Conservation (phyloP, 169 alveolate genomes). For the Eimeria maxima region DNA sequence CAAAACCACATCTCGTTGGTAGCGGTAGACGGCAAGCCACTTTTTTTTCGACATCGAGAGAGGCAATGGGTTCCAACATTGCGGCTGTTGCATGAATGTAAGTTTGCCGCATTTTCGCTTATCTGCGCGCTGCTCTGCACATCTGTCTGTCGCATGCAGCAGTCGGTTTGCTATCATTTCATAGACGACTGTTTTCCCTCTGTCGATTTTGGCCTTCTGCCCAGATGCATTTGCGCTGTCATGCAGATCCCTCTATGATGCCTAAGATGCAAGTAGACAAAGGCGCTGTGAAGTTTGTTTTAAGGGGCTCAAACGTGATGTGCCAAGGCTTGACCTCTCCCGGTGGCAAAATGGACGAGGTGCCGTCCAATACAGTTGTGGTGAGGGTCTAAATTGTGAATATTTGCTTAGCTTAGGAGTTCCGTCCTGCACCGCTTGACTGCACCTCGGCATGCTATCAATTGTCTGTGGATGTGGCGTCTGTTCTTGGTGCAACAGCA, state of each 20-base stretch:
- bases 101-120: background rate
- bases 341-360: conserved; percentile 97
- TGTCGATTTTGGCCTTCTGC: background rate
- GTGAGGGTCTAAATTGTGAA: background rate
- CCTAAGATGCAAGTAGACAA: conserved; percentile 98
- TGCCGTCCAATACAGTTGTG: conserved; percentile 85
- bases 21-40: conserved; percentile 89
- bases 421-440: background rate
- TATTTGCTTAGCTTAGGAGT: background rate
- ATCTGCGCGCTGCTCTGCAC: background rate
- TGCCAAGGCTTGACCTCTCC: conserved; percentile 98
- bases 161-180: background rate
- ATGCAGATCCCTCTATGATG: conserved; percentile 96
- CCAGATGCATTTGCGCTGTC: conserved; percentile 8
- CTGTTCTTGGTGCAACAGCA: background rate
- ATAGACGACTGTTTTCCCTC: background rate
- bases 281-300: conserved; percentile 97
- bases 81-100: conserved; percentile 96
- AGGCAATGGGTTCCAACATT: conserved; percentile 98
- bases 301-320: conserved; percentile 98
- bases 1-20: conserved; percentile 91
- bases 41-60: conserved; percentile 94
- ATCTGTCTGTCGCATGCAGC: background rate
- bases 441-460: too few species aligned
- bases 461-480: background rate